These are phyloP conservation scores for Vitis hybrid DNA, from an alignment of 177 flowering plant species.

Conservation along the genomic window DNA sequence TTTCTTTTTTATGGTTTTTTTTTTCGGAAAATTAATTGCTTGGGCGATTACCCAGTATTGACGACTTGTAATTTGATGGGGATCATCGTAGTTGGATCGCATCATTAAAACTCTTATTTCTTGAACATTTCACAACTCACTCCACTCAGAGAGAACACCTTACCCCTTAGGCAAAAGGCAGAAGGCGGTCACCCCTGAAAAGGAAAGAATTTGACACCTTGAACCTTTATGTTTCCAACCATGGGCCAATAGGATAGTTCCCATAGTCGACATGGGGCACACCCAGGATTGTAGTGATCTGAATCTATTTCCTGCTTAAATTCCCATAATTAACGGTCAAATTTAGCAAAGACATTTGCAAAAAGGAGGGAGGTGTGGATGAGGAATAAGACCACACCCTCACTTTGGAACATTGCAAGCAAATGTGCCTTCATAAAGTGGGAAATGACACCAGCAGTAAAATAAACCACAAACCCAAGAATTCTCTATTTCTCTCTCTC, in stretches of 20 bases:
- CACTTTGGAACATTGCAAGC: conserved; percentile 22
- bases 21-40: no score
- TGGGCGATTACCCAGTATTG: no score
- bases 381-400: conserved; percentile 19
- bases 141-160: no score
- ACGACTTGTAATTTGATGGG: no score
- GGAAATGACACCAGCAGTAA: conserved; percentile 47
- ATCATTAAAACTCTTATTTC: no score
- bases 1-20: no score
- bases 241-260: background rate
- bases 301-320: background rate
- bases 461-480: conserved; percentile 10
- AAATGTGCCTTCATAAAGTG: conserved; percentile 37
- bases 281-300: background rate
- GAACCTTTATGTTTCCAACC: background rate
- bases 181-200: no score
- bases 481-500: conserved; percentile 18
- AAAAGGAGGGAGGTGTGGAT: conserved; percentile 19
- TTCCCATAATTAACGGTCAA: conserved; percentile 16
- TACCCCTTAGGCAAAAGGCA: no score
- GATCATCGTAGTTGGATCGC: no score
- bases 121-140: no score
- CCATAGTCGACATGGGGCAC: no score
- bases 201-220: no score
- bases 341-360: conserved; percentile 8